phyloP scores from a whole-genome alignment of 1,284 basidiomycete genomes.

The Chalciporus sp. region DNA sequence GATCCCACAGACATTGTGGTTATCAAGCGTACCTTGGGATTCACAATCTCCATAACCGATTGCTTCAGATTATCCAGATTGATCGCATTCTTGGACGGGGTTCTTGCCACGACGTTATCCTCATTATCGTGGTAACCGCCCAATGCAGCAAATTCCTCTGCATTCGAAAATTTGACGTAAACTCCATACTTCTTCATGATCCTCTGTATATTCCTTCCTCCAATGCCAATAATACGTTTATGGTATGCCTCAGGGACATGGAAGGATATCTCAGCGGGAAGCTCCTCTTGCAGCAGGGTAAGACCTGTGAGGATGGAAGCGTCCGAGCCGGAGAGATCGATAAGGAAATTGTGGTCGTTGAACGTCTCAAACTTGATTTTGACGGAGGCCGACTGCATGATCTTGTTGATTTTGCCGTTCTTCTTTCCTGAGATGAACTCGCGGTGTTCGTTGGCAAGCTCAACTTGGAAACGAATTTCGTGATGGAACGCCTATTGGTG shows the following conservation, averaged over 20 bases:
- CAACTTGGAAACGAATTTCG: constrained; percentile 98
- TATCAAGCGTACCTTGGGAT: constrained; percentile 74
- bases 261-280: constrained; percentile 99
- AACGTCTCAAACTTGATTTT: constrained; percentile 99
- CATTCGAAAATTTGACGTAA: constrained; percentile 99
- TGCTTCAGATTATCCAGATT: constrained; percentile 96
- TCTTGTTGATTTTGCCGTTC: constrained; percentile 98
- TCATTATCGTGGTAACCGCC: constrained; percentile 98
- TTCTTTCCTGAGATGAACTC: constrained; percentile 99
- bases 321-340: constrained; percentile 88
- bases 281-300: constrained; percentile 90
- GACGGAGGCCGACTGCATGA: constrained; percentile 94
- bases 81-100: constrained; percentile 96
- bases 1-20: not conserved
- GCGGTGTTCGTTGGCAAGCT: constrained; percentile 96
- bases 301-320: constrained; percentile 85
- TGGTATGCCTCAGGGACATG: constrained; percentile 98
- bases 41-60: constrained; percentile 97
- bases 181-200: constrained; percentile 99
- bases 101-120: constrained; percentile 97
- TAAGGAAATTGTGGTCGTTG: constrained; percentile 98
- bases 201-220: constrained; percentile 96
- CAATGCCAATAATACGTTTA: constrained; percentile 99
- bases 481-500: constrained; percentile 81
- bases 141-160: constrained; percentile 93